Evolutionary conservation across 1,284 basidiomycete genomes (phyloP), one percentile per base, ranked within the genome.

Genomic region (Heterobasidion parviporum): DNA sequence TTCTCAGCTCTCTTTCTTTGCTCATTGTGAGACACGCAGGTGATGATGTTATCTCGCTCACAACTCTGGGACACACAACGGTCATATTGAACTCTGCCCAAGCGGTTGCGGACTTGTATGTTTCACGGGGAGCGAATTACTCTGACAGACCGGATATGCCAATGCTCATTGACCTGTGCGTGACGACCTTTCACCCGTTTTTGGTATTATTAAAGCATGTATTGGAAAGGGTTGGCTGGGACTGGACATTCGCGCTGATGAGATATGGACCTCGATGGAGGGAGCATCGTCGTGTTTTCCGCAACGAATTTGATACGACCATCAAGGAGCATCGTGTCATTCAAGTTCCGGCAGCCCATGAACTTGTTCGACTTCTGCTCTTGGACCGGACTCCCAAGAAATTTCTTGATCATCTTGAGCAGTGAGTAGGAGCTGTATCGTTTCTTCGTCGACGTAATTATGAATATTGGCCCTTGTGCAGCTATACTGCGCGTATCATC

Each of bases 1-100:
- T 12, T 4, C 38, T 41, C 5, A 7, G 12, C 7, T 41, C 8
- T n/a, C 18, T 10, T 38, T n/a, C 9, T 35, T 12, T 18, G 14
- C 34, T 51, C 8, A 34, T 34, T 34, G 34, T 7, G n/a, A 15
- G 26, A 12, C 5, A 15, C 8, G 8, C 5, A 52, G 51, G 36
- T 1, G 69, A 68, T 6, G 73, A 76, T 57, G 70, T 76, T 10
- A 61, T 73, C 9, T 68, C 73, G 56, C 55, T 76, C 18, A 61
- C 70, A 33, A 61, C 70, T 6, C 63, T 68, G 2, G 73, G 73
- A 1, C 70, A 61, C 6, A 67, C 67, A 1, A 64, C 77, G 33
- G 57, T 78, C 50, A 63, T 78, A 7, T 60, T 78, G n/a, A 71
- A 74, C 55, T 70, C 72, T 6, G 47, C 62, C 1, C 66, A 72